Percentiles rank a stretch among this genome's conserved stretches.
These are phyloP conservation scores for Penicillium taxi DNA, from an alignment of 495 filamentous ascomycete genomes.

Conservation along the genomic window DNA sequence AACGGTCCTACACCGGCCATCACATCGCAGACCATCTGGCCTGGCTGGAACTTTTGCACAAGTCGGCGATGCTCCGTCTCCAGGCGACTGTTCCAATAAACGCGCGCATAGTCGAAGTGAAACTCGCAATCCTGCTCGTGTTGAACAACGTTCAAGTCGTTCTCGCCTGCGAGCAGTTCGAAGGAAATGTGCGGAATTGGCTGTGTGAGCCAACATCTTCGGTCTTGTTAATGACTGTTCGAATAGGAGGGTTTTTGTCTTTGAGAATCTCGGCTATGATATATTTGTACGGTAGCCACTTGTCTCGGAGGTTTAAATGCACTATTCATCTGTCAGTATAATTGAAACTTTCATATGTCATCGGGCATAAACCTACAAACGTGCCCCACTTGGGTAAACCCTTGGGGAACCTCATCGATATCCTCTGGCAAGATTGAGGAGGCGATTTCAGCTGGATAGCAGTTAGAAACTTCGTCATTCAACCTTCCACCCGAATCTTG, in stretches of 20 bases:
- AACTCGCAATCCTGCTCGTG: conserved; percentile 45
- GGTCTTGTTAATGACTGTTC: conserved; percentile 92
- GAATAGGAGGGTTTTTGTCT: conserved; percentile 75
- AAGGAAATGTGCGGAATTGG: conserved; percentile 89
- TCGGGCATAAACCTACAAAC: conserved; percentile 50
- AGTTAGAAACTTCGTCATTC: neutral
- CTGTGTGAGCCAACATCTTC: conserved; percentile 78
- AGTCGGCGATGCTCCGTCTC: conserved; percentile 81
- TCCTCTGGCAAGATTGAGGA: conserved; percentile 63
- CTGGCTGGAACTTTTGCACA: conserved; percentile 65
- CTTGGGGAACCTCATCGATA: conserved; percentile 70
- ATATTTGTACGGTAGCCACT: conserved; percentile 72
- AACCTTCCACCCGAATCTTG: too few relatives aligned
- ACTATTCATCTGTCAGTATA: conserved; percentile 34
- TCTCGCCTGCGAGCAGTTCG: conserved; percentile 76
- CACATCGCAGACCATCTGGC: conserved; percentile 89
- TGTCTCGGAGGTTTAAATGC: conserved; percentile 81
- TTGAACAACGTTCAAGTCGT: conserved; percentile 73
- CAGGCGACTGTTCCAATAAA: conserved; percentile 95
- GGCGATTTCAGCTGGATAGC: conserved; percentile 66
- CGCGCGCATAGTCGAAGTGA: conserved; percentile 56
- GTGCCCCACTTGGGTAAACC: conserved; percentile 82
- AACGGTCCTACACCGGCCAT: conserved; percentile 98
- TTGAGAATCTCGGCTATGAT: conserved; percentile 74
- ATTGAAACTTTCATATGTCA: neutral